phyloP scores from a whole-genome alignment of 139 green algal species.

The Coelastrella sp. region DNA sequence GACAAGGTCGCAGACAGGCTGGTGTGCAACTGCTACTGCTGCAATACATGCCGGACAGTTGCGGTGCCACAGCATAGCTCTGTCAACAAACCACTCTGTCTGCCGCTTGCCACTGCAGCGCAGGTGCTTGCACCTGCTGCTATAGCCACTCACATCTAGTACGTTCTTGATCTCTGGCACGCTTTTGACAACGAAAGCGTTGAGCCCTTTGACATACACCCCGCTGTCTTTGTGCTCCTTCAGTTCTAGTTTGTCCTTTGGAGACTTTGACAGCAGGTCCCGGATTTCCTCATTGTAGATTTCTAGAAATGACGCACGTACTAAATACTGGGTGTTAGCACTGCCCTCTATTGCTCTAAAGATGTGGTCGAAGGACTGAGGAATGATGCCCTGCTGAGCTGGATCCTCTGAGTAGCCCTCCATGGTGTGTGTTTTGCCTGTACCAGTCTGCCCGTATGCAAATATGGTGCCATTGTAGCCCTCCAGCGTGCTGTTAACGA shows the following conservation, averaged over 20 bases:
- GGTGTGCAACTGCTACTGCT: too few species aligned
- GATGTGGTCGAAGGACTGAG: conserved; percentile 83
- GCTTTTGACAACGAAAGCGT: conserved; percentile 85
- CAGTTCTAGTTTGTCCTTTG: conserved; percentile 81
- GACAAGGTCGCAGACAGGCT: too few species aligned
- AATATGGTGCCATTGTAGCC: conserved; percentile 95
- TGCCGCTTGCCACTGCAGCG: background rate
- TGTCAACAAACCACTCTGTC: too few species aligned
- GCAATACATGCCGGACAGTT: too few species aligned
- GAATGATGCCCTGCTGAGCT: conserved; percentile 85
- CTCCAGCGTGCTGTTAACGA: conserved; percentile 84
- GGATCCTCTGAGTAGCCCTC: conserved; percentile 60
- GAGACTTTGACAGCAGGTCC: conserved; percentile 79
- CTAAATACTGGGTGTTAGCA: conserved; percentile 78
- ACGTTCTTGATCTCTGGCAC: conserved; percentile 84
- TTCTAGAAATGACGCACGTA: conserved; percentile 88
- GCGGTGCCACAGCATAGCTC: too few species aligned
- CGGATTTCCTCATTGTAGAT: conserved; percentile 94
- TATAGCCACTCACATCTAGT: conserved; percentile 71
- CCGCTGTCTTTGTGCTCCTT: conserved; percentile 84
- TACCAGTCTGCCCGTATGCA: conserved; percentile 82
- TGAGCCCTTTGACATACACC: conserved; percentile 91
- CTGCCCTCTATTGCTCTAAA: conserved; percentile 79
- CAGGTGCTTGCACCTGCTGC: background rate
- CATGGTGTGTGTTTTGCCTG: conserved; percentile 89